Conservation (phyloP, 306 rosid genomes). For the Hippophae gyantsensis region DNA sequence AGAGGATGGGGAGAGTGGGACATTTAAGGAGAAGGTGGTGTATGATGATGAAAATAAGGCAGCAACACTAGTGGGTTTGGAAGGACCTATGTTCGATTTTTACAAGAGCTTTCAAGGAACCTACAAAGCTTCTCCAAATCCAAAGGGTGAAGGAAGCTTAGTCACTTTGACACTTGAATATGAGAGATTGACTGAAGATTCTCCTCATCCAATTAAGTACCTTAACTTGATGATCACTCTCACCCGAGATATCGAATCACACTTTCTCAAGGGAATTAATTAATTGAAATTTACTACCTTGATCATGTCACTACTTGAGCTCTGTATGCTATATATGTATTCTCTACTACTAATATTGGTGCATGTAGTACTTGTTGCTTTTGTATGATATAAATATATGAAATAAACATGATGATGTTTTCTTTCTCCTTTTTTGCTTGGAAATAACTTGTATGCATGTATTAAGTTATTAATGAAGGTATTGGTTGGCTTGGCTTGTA, state of each 20-base stretch:
- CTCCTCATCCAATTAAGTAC: neutral
- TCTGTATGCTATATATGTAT: no score
- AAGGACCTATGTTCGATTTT: neutral
- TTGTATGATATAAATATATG: no score
- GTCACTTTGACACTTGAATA: neutral
- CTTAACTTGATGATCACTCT: neutral
- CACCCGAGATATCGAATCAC: neutral
- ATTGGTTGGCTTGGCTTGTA: no score
- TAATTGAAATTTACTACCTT: neutral
- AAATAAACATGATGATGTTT: no score
- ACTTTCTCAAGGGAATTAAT: neutral
- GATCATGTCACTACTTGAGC: no score
- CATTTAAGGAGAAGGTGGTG: constrained; percentile 16
- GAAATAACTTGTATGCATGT: no score
- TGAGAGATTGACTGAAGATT: neutral
- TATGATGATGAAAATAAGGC: constrained; percentile 6
- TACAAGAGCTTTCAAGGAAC: constrained; percentile 2
- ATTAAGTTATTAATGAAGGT: no score
- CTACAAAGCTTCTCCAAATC: constrained; percentile 3
- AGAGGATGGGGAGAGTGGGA: neutral
- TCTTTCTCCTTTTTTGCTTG: no score
- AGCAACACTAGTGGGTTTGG: neutral
- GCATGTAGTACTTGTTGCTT: no score
- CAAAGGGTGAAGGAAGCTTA: neutral
- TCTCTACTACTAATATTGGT: no score